Base-by-base conservation (phyloP, 768 basidiomycete genomes). In the Lactarius indigo region DNA sequence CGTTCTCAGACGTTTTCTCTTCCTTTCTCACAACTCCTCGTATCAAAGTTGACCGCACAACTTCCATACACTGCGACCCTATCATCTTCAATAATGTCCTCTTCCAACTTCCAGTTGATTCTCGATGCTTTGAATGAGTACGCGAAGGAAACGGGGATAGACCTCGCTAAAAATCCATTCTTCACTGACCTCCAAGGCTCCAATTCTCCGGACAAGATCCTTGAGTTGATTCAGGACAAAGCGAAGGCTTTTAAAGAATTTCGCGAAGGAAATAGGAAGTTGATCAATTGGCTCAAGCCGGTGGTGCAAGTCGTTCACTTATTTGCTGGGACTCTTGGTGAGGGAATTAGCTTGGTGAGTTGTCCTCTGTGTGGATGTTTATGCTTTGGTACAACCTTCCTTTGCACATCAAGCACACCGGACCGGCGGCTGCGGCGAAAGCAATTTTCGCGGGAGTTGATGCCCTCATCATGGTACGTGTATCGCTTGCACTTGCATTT, bases 371-470 rank as follows among this genome's bases (percentile, higher is more conserved):
- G 15, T 18, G 5, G 3, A 18, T 33, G 1, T 8, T 5, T 13
- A 58, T 30, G 7, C 20, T 30, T 47, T 54, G 15, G 15, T 39
- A 15, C 20, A 26, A 1, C 5, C 18, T 17, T n/a, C 42, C 1
- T 15, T 10, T 5, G 15, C 39, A 64, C 57, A 1, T 2, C 20
- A 52, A 52, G 50, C 2, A 26, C 13, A n/a, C n/a, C n/a, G 23
- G 5, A 52, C 28, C 61, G n/a, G 18, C 15, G 28, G 12, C 57
- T 2, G 57, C 58, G 5, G 57, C 31, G 30, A 68, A 59, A 31
- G 62, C 58, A 18, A 50, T 68, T 23, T 68, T 64, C n/a, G 30
- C 26, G 26, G 66, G 62, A 4, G 15, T 67, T 31, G 57, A 67
- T 56, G 28, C 37, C 20, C 64, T 65, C 30, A n/a, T 65, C 41